A percentile compares a stretch with the other conserved stretches of the same genome.
phyloP scores from a whole-genome alignment of 2,329 filamentous ascomycete genomes.

The Ophiobolus disseminans region DNA sequence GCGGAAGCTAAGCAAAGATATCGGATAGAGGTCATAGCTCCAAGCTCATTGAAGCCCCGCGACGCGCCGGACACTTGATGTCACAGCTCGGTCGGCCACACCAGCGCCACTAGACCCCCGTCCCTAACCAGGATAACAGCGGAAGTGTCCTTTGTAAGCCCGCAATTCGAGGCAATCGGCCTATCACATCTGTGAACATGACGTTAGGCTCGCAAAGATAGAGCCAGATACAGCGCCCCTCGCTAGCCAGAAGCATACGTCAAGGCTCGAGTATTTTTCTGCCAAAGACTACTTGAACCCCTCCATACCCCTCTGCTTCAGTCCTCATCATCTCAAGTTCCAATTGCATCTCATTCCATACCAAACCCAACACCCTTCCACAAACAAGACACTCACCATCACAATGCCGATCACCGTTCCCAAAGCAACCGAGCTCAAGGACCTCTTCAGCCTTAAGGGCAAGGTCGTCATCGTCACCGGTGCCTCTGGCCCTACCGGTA shows the following conservation, averaged over 20 bases:
- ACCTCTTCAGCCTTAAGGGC: slow-evolving; percentile 61
- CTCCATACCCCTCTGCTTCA: slow-evolving; percentile 27
- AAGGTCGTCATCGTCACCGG: slow-evolving; percentile 61
- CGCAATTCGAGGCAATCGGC: slow-evolving; percentile 27
- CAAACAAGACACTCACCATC: slow-evolving; percentile 49
- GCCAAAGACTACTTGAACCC: slow-evolving; percentile 44
- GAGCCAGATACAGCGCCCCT: slow-evolving; percentile 28
- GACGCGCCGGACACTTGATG: slow-evolving; percentile 7
- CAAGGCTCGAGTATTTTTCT: slow-evolving; percentile 25
- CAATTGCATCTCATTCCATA: slow-evolving; percentile 17
- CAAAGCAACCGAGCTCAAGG: slow-evolving; percentile 64
- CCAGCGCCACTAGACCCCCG: slow-evolving; percentile 27
- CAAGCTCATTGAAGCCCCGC: slow-evolving; percentile 5
- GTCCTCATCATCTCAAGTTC: slow-evolving; percentile 13
- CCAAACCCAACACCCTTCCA: slow-evolving; percentile 7
- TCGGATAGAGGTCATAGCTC: slow-evolving; percentile 17
- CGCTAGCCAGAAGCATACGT: slow-evolving; percentile 32
- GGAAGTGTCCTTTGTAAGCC: slow-evolving; percentile 28
- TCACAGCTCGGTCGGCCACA: slow-evolving; percentile 14
- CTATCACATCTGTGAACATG: slow-evolving; percentile 23
- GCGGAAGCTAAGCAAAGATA: neutral
- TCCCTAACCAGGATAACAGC: slow-evolving; percentile 23
- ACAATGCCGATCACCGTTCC: slow-evolving; percentile 56
- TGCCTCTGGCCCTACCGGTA: slow-evolving; percentile 68
- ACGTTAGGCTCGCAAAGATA: slow-evolving; percentile 21